Conservation (phyloP, 2,329 filamentous ascomycete species). For the Xylariaceae sp. region DNA sequence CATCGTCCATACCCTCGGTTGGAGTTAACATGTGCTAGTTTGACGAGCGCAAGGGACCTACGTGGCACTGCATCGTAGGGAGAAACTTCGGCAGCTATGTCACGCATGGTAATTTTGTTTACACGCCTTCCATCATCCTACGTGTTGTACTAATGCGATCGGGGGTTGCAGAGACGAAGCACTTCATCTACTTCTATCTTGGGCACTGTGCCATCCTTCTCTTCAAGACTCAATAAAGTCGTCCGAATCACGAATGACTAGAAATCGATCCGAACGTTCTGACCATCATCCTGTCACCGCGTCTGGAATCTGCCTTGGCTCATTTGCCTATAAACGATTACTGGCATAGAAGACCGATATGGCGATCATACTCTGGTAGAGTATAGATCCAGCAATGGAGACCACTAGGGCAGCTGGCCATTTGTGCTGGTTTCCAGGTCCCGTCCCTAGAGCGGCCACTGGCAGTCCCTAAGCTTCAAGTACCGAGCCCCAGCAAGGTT, state of each 20-base stretch:
- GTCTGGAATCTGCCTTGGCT: too few species aligned
- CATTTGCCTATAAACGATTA: too few species aligned
- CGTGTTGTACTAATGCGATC: conserved; percentile 12
- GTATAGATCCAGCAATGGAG: too few species aligned
- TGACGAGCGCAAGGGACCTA: conserved; percentile 92
- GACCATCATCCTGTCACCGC: too few species aligned
- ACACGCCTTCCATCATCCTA: background rate
- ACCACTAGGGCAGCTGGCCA: too few species aligned
- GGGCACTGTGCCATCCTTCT: conserved; percentile 96
- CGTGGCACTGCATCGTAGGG: conserved; percentile 98
- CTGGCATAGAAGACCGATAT: too few species aligned
- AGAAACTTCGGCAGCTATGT: conserved; percentile 99
- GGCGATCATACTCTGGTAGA: too few species aligned
- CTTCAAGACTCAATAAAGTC: conserved; percentile 96
- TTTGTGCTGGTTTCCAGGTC: too few species aligned
- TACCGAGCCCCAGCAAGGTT: too few species aligned
- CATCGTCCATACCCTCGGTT: background rate
- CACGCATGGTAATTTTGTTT: conserved; percentile 67
- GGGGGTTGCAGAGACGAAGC: conserved; percentile 79
- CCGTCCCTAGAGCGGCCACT: too few species aligned
- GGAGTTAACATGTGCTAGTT: conserved; percentile 55
- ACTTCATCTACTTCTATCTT: conserved; percentile 99
- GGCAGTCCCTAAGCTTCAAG: too few species aligned
- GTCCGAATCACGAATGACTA: background rate
- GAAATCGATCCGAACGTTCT: too few species aligned